A percentile compares a stretch with the other conserved stretches of the same genome.
Evolutionary conservation across 2,329 filamentous ascomycete species (phyloP).

Genomic region (Aspergillus tubingensis): DNA sequence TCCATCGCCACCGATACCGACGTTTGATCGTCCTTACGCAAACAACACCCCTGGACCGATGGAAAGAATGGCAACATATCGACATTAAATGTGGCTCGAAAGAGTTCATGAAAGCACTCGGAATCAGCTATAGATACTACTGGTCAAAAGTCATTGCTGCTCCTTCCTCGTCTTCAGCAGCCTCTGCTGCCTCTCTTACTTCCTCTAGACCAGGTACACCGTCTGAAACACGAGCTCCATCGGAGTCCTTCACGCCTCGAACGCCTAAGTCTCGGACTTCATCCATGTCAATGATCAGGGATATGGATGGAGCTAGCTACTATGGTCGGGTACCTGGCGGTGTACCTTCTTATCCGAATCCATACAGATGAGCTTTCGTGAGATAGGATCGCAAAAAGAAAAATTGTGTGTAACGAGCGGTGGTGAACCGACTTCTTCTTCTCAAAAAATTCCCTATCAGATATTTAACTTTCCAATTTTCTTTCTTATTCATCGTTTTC

Average conservation of each 20-base stretch:
- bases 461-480: too few species aligned
- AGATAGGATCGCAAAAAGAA: too few species aligned
- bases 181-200: not conserved
- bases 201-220: not conserved
- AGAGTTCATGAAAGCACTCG: conserved; percentile 19
- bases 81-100: conserved; percentile 16
- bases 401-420: too few species aligned
- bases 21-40: conserved; percentile 35
- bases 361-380: not conserved
- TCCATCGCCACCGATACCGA: conserved; percentile 35
- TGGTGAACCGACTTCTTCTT: too few species aligned
- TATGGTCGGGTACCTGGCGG: not conserved
- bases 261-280: not conserved
- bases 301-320: not conserved
- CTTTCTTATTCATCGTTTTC: too few species aligned
- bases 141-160: conserved; percentile 16
- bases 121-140: conserved; percentile 15
- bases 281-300: too few species aligned
- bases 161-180: too few species aligned
- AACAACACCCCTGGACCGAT: conserved; percentile 25
- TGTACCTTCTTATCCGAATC: not conserved
- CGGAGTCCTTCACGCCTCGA: conserved; percentile 16
- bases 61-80: conserved; percentile 35
- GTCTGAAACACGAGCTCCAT: not conserved
- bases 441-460: too few species aligned